Conservation (phyloP, 805 yeast species). For the Wickerhamiella siamensis region DNA sequence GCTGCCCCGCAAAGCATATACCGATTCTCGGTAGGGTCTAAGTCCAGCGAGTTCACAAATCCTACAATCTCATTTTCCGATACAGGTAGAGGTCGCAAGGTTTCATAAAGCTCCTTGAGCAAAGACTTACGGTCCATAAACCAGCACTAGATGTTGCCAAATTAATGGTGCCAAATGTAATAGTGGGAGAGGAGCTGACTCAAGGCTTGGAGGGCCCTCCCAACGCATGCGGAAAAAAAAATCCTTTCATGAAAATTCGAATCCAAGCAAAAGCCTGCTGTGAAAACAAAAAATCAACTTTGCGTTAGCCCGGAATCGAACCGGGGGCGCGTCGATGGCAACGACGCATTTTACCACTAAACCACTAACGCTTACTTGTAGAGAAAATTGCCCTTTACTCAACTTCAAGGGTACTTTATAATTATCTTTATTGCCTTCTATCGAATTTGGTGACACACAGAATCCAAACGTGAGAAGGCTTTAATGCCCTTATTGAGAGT, state of each 20-base stretch:
- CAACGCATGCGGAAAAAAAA: no score
- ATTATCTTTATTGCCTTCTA: not conserved
- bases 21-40: slow-evolving; percentile 35
- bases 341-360: slow-evolving; percentile 12
- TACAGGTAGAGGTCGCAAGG: slow-evolving; percentile 13
- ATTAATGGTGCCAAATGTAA: no score
- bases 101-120: slow-evolving; percentile 6
- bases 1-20: slow-evolving; percentile 58
- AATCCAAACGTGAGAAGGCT: no score
- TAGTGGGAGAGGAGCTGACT: no score
- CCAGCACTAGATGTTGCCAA: no score
- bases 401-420: not conserved
- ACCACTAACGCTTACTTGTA: slow-evolving; percentile 7
- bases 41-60: slow-evolving; percentile 46
- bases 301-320: slow-evolving; percentile 18
- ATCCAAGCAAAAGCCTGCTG: no score
- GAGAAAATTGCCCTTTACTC: not conserved
- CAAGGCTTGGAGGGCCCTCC: no score
- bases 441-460: no score
- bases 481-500: no score
- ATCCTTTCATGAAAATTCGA: no score
- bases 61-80: slow-evolving; percentile 22
- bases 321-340: slow-evolving; percentile 16
- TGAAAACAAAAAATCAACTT: slow-evolving; percentile 5
- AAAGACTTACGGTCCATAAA: not conserved